These are phyloP conservation scores for Onygena corvina DNA, from an alignment of 2,329 filamentous ascomycete genomes.

Conservation along the genomic window DNA sequence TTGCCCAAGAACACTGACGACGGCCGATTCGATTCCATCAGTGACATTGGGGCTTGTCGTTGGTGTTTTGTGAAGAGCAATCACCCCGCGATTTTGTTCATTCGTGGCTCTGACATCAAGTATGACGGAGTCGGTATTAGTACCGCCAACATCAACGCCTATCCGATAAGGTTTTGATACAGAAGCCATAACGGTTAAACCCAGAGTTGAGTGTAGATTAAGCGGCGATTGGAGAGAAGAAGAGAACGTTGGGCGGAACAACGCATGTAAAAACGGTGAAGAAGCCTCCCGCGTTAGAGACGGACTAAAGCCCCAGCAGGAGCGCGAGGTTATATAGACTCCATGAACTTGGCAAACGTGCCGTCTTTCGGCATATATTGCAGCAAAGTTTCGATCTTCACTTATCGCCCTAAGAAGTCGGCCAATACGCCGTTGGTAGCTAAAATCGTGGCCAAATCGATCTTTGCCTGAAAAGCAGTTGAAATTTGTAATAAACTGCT, in stretches of 20 bases:
- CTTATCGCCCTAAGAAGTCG: too few species aligned
- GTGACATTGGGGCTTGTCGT: constrained; percentile 33
- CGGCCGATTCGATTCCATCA: constrained; percentile 30
- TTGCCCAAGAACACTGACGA: constrained; percentile 27
- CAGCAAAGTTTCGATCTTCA: too few species aligned
- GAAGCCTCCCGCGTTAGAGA: not conserved
- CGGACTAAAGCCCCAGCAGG: not conserved
- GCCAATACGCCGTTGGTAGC: too few species aligned
- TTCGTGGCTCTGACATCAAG: constrained; percentile 21
- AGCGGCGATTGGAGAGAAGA: not conserved
- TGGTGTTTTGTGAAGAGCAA: constrained; percentile 28
- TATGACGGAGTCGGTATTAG: constrained; percentile 28
- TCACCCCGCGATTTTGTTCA: constrained; percentile 21
- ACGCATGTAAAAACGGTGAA: not conserved
- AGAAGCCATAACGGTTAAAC: not conserved
- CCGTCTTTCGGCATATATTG: too few species aligned
- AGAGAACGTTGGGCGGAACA: not conserved
- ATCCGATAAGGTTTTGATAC: constrained; percentile 16
- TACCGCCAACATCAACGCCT: constrained; percentile 31
- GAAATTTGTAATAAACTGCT: too few species aligned
- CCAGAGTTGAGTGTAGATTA: not conserved
- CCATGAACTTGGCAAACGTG: too few species aligned
- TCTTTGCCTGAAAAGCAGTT: too few species aligned
- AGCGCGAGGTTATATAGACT: not conserved
- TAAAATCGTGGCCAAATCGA: too few species aligned